phyloP scores from a whole-genome alignment of 192 early-diverging fungal genomes.

The Backusella sp. region DNA sequence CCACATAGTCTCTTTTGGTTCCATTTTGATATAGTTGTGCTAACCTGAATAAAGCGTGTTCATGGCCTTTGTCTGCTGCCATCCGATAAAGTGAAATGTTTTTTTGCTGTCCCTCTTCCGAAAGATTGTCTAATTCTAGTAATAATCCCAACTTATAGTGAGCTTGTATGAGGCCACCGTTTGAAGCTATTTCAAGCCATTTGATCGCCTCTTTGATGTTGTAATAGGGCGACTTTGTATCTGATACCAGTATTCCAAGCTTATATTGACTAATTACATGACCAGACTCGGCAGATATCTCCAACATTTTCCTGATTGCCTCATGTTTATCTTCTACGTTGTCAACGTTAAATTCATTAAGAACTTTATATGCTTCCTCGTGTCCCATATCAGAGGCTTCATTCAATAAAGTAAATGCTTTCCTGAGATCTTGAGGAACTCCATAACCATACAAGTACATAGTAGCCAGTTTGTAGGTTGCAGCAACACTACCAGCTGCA shows the following conservation, averaged over 20 bases:
- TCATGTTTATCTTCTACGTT: not conserved
- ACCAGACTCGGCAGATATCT: not conserved
- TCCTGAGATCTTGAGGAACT: conserved; percentile 6
- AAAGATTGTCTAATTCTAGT: not conserved
- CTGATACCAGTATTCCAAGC: not conserved
- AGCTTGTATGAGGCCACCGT: not conserved
- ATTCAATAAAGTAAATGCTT: not conserved
- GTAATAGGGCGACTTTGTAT: no score
- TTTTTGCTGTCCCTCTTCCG: not conserved
- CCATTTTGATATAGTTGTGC: not conserved
- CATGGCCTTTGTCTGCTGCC: not conserved
- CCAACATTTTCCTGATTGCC: not conserved
- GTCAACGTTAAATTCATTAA: not conserved
- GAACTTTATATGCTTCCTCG: no score
- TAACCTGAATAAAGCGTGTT: not conserved
- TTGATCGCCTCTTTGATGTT: not conserved
- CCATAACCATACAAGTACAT: not conserved
- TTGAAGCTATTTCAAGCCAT: not conserved
- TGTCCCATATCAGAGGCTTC: no score
- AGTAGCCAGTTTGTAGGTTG: not conserved
- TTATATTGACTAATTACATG: not conserved
- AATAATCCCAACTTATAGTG: not conserved
- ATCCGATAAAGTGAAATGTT: not conserved
- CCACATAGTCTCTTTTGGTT: no score
- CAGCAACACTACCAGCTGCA: conserved; percentile 3